These are phyloP conservation scores for Cyclocybe aegerita DNA, from an alignment of 768 basidiomycete species.

Conservation along the genomic window DNA sequence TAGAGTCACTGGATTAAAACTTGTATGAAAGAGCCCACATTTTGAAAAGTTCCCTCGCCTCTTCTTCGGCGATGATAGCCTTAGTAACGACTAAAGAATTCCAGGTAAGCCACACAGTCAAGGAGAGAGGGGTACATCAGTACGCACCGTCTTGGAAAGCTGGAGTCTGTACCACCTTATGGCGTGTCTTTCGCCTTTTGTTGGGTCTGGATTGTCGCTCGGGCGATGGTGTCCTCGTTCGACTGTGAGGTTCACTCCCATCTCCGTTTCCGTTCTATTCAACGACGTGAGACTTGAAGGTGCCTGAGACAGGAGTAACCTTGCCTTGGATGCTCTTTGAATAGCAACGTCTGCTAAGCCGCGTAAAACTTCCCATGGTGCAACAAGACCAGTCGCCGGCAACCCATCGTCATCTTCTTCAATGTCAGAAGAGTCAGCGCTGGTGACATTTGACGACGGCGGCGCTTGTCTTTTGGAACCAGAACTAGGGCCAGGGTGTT, in stretches of 20 bases:
- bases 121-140: slow-evolving; percentile 1
- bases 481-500: slow-evolving; percentile 27
- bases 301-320: slow-evolving; percentile 7
- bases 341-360: slow-evolving; percentile 81
- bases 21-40: slow-evolving; percentile 50
- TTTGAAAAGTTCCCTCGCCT: slow-evolving; percentile 83
- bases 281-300: slow-evolving; percentile 1
- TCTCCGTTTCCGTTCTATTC: slow-evolving; percentile 68
- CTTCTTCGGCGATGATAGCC: slow-evolving; percentile 74
- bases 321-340: slow-evolving; percentile 74
- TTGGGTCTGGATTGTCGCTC: slow-evolving; percentile 66
- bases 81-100: slow-evolving; percentile 72
- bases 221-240: slow-evolving; percentile 70
- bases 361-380: slow-evolving; percentile 84
- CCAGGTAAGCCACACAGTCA: slow-evolving; percentile 9
- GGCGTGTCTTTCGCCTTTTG: slow-evolving; percentile 72
- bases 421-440: slow-evolving; percentile 80
- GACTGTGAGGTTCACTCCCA: slow-evolving; percentile 73
- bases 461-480: slow-evolving; percentile 62
- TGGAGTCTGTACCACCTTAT: slow-evolving; percentile 54
- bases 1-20: slow-evolving; percentile 1
- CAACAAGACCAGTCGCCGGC: slow-evolving; percentile 78
- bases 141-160: slow-evolving; percentile 75
- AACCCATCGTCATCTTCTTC: slow-evolving; percentile 84
- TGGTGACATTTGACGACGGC: slow-evolving; percentile 65